Base-by-base conservation (phyloP, 495 filamentous ascomycete species). In the Cetradonia linearis region DNA sequence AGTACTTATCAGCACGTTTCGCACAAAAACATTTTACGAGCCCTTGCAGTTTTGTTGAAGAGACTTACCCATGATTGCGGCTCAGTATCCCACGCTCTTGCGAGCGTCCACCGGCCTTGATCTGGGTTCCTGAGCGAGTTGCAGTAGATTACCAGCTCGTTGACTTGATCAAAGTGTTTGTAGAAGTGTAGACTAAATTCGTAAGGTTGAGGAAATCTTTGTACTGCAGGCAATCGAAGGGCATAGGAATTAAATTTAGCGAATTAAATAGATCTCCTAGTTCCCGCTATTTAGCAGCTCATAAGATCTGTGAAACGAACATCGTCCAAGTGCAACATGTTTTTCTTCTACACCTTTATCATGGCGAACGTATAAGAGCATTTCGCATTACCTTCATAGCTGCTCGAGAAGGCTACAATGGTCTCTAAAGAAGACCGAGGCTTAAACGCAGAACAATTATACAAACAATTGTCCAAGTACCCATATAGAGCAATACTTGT, bases 21-120 rank as follows among this genome's bases (percentile, higher is more conserved):
- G 47, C 33, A 27, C 16, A 33, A 33, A 55, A 56, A 66, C 34
- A 52, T 64, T 57, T 64, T 48, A 57, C 68, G 70, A 59, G 63
- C 28, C 54, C 27, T n/a, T 58, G 53, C 20, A n/a, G 23, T 58
- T 6, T 28, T 28, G 16, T 48, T 48, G 7, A 47, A 34, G 10
- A 62, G 66, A 78, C 86, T 73, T 77, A 93, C 89, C 86, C 89
- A 94, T 94, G 84, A 85, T 91, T 90, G 85, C 83, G 85, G 81
- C 75, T 71, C 56, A 61, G 59, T 61, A 61, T 61, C 59, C 59
- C 59, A 48, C 59, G 59, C 59, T 55, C 59, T 61, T 46, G 31
- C 49, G 59, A 61, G 59, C 59, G 59, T 61, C 59, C 59, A 61
- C 59, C 59, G 50, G 59, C 59, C 59, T 61, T 34, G 31, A 55